Evolutionary conservation across 805 yeast genomes (phyloP).

Genomic region (Danielia oregonensis): DNA sequence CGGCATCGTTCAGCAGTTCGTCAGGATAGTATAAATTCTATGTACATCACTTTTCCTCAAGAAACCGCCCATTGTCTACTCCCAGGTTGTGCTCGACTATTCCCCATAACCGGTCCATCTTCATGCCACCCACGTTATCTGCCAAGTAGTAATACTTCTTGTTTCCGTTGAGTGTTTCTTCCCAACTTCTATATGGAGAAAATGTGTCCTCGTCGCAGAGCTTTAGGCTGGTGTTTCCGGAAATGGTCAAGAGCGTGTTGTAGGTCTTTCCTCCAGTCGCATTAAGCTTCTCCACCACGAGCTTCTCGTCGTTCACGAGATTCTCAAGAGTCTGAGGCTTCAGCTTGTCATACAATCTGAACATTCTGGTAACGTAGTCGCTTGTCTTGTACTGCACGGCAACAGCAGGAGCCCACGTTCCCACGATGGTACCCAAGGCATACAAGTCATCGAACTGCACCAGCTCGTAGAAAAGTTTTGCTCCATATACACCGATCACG

Average conservation of each 20-base stretch:
- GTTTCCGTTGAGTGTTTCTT: slow-evolving; percentile 30
- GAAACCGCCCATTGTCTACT: slow-evolving; percentile 61
- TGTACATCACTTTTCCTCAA: too few relatives aligned
- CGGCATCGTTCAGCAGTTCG: too few relatives aligned
- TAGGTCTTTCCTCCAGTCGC: slow-evolving; percentile 63
- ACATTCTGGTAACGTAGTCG: slow-evolving; percentile 69
- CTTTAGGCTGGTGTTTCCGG: slow-evolving; percentile 31
- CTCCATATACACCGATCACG: slow-evolving; percentile 56
- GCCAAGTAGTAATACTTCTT: slow-evolving; percentile 50
- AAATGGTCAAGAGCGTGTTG: slow-evolving; percentile 55
- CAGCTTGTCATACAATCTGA: slow-evolving; percentile 61
- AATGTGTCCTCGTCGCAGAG: slow-evolving; percentile 25
- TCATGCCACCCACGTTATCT: slow-evolving; percentile 76
- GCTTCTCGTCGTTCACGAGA: slow-evolving; percentile 56
- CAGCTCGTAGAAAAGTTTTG: slow-evolving; percentile 55
- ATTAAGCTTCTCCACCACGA: slow-evolving; percentile 65
- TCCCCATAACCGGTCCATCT: slow-evolving; percentile 85
- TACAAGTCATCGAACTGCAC: slow-evolving; percentile 50
- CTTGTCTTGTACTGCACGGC: slow-evolving; percentile 48
- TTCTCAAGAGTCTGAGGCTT: slow-evolving; percentile 63
- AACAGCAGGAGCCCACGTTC: slow-evolving; percentile 56
- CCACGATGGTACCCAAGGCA: slow-evolving; percentile 40
- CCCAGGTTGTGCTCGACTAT: slow-evolving; percentile 68
- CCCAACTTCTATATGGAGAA: slow-evolving; percentile 34
- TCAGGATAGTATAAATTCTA: too few relatives aligned